A percentile compares a stretch with the other conserved stretches of the same genome.
phyloP scores from a whole-genome alignment of 345 rosid species.

The Fremontodendron californicum region DNA sequence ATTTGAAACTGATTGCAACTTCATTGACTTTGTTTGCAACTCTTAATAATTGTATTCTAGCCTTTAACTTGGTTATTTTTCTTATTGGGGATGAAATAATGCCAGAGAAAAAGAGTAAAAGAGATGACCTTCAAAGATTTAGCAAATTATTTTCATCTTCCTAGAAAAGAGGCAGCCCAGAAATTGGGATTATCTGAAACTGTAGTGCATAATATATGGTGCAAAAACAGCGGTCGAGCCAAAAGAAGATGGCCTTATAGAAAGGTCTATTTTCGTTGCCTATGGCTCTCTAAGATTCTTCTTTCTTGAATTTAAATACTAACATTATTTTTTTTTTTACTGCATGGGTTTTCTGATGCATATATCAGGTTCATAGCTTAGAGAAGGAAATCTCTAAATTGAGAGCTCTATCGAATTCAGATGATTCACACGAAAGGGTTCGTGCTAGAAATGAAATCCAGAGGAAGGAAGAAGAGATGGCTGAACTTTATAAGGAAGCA shows the following conservation, averaged over 20 bases:
- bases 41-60: neutral
- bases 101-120: conserved; percentile 58
- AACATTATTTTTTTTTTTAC: neutral
- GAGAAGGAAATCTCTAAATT: conserved; percentile 10
- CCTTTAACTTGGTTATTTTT: neutral
- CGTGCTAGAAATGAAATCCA: neutral
- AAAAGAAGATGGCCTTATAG: conserved; percentile 31
- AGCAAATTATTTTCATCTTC: conserved; percentile 39
- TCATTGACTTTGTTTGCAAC: neutral
- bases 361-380: conserved; percentile 36
- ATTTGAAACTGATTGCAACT: neutral
- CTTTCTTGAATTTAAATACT: neutral
- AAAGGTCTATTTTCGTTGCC: conserved; percentile 32
- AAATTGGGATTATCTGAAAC: conserved; percentile 49
- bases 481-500: neutral
- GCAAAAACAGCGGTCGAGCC: conserved; percentile 22
- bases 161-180: conserved; percentile 48
- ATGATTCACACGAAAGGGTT: neutral
- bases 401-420: neutral
- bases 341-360: neutral
- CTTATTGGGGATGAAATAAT: neutral
- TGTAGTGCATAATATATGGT: conserved; percentile 54
- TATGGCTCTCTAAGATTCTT: neutral
- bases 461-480: neutral
- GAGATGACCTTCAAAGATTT: conserved; percentile 39